phyloP scores from a whole-genome alignment of 352 stramenopile genomes.

The Globisporangium middletonii region DNA sequence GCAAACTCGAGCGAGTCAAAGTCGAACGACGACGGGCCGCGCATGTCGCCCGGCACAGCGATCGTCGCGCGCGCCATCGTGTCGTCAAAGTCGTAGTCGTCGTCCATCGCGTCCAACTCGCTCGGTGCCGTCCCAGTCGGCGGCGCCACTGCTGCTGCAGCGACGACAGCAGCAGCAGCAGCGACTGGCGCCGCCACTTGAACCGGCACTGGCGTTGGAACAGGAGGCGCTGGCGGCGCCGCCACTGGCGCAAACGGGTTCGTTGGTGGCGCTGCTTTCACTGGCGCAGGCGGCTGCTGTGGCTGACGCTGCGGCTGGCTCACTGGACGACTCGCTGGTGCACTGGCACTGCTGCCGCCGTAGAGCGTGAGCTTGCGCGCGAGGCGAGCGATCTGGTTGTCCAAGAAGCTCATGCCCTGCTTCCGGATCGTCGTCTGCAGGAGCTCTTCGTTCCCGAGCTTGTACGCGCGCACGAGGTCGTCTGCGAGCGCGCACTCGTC shows the following conservation, averaged over 20 bases:
- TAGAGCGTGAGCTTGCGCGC: conserved; percentile 69
- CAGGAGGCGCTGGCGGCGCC: no score
- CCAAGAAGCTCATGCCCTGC: conserved; percentile 65
- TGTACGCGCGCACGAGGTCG: conserved; percentile 72
- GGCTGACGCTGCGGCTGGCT: conserved; percentile 2
- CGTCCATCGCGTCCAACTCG: neutral
- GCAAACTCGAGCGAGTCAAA: conserved; percentile 63
- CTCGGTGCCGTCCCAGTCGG: neutral
- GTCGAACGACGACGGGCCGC: conserved; percentile 40
- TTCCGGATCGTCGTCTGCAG: conserved; percentile 71
- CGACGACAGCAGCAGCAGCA: neutral
- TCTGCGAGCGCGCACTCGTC: conserved; percentile 74
- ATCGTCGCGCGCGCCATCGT: conserved; percentile 5
- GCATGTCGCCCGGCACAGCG: conserved; percentile 18
- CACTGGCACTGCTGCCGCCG: conserved; percentile 7
- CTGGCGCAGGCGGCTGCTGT: conserved; percentile 13
- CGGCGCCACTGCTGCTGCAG: neutral
- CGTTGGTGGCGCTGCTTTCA: neutral
- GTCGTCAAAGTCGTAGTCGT: conserved; percentile 6
- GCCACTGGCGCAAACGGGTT: no score
- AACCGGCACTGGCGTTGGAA: no score
- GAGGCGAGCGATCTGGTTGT: conserved; percentile 70
- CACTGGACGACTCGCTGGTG: conserved; percentile 1
- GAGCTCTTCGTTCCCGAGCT: conserved; percentile 70
- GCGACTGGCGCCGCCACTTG: no score